Evolutionary conservation across 129 eudicot genomes (phyloP), one percentile per base, ranked within the genome.

Genomic region (Silybum marianum): DNA sequence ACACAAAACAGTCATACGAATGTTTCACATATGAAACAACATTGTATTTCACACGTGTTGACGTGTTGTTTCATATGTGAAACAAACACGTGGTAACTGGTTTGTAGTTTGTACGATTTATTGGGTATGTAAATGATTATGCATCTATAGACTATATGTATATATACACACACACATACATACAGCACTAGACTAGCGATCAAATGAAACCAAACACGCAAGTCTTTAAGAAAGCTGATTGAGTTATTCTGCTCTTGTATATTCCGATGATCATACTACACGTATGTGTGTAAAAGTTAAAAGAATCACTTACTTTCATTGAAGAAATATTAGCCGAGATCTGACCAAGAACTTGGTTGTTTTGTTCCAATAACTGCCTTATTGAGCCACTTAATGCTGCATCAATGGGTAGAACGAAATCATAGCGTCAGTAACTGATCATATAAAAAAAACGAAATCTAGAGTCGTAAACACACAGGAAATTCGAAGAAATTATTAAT

Each of bases 251-350:
- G 14, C 69, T 22, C 69, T 65, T 1, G 11, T 32, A 8, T 36
- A 11, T 38, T 13, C 26, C 46, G 6, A 65, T 16, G n/a, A 25
- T 6, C 8, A 66, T n/a, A 67, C 16, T 16, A 40, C 48, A 26
- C 42, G 10, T 69, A 78, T 51, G 8, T 19, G 12, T 78, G 23
- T 5, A 71, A 32, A 54, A 21, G 38, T 60, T 8, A 72, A 25
- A 80, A 71, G 39, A 81, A 12, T 68, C 23, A 71, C 82, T 81
- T 78, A 91, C 98, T 91, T 91, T 90, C 77, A 91, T 84, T 58
- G 86, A 69, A 14, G 98, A 86, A 78, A 93, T 82, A 84, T 93
- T 93, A 78, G 90, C 85, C 48, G 92, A 84, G 77, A 93, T 90
- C 77, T 83, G 91, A 75, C 84, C 80, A 73, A 93, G 89, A 81